Percentiles rank a stretch among this genome's conserved stretches.
Evolutionary conservation across 345 rosid species (phyloP).

Genomic region (Aquilaria malaccensis): DNA sequence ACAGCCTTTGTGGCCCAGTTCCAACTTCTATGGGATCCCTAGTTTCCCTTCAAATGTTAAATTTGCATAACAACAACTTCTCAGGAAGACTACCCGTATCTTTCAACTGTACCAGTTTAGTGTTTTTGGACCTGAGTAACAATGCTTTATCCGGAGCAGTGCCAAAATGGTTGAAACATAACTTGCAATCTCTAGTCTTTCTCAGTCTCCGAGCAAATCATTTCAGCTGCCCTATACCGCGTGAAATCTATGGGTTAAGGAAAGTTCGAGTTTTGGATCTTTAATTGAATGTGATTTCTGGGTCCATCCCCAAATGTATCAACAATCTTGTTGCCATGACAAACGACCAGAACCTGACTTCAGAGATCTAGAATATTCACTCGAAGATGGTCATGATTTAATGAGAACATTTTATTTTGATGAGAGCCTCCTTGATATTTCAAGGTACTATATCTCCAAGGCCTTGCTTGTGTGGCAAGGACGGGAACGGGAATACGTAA

Average conservation of each 20-base stretch:
- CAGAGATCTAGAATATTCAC: no score
- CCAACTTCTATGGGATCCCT: background rate
- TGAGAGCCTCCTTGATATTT: no score
- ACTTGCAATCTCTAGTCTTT: background rate
- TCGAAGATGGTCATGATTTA: no score
- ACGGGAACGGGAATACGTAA: no score
- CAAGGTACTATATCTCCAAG: no score
- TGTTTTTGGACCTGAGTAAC: slow-evolving; percentile 1
- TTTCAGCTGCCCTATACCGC: background rate
- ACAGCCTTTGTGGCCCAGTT: background rate
- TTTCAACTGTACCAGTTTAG: background rate
- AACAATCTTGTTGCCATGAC: background rate
- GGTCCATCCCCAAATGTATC: background rate
- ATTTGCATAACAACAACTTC: background rate
- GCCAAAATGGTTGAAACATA: background rate
- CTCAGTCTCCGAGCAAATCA: background rate
- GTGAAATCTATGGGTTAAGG: background rate
- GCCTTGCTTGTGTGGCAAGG: no score
- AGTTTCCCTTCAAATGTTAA: background rate
- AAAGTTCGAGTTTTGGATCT: background rate
- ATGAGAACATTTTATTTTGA: no score
- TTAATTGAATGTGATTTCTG: background rate
- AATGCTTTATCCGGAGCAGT: background rate
- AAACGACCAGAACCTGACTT: no score
- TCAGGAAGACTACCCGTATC: background rate